Evolutionary conservation across 768 basidiomycete genomes (phyloP), one percentile per base, ranked within the genome.

Genomic region (Mycena sanguinolenta): DNA sequence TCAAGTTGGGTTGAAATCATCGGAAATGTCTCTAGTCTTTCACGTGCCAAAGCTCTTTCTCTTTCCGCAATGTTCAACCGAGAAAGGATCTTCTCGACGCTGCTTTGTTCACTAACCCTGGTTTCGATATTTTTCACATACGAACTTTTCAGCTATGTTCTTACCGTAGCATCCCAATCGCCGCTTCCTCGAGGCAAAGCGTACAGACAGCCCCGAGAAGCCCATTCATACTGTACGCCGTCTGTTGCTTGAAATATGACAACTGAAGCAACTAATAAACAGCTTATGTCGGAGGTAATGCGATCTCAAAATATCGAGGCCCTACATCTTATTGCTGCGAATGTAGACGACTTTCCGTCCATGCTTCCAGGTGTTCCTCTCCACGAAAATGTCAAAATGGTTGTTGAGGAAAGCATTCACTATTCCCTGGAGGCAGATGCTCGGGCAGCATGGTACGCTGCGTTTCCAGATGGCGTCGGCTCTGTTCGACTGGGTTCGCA

Each of bases 351-450:
- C 49, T 72, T 72, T 49, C 70, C 70, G 19, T 36, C 42, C 2
- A 53, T 53, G 36, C 63, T 72, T 17, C 70, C 70, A 21, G 65
- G 70, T 30, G 70, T 67, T 49, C 63, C 70, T 25, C 70, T 72
- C 9, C 62, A 25, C 49, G 62, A 67, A 23, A 58, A 28, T 9
- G 66, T 72, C 19, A 39, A 64, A 60, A 63, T 72, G 70, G 58
- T 67, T 38, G 70, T 58, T 23, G 70, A 72, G 28, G 70, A 72
- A 49, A 63, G 61, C 39, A 49, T 67, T 10, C 70, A 72, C 42
- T 72, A 63, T 39, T 67, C 65, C 13, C 25, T 67, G 30, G 58
- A 36, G 38, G 32, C 70, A 25, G 65, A 67, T 17, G 49, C 46
- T 16, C 62, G 53, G 49, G 50, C 54, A 16, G 70, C 42, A 16